Base-by-base conservation (phyloP, 1,284 basidiomycete species). In the Cronartium quercuum region DNA sequence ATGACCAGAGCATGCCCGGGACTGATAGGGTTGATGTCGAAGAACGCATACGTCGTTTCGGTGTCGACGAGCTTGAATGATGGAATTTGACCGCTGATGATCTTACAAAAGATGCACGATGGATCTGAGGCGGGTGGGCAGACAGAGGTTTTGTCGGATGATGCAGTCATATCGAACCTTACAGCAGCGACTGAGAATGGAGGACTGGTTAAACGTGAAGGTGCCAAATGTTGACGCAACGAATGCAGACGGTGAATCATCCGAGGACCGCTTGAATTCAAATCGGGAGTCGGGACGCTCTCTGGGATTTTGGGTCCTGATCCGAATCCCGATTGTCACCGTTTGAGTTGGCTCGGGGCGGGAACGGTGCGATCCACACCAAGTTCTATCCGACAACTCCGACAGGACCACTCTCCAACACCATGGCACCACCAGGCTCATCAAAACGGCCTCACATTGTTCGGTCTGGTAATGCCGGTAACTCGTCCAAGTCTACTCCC, bases 1-100 rank as follows among this genome's bases (percentile, higher is more conserved):
- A 97, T 91, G 73, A 97, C 85, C 41, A 96, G 86, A 6, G 90
- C 86, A 82, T 94, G 94, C 0, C 93, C 92, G 78, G 86, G 88
- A 21, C 93, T 87, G 51, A 96, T 84, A 35, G 94, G 94, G 1
- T 89, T 88, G 77, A 97, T 92, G 80, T 96, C 94, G 79, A 94
- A 87, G 83, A 94, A 94, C 0, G 92, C 87, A 77, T 85, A 88
- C 12, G 75, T 78, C 55, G n/a, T n/a, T 3, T 35, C 3, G 38
- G 15, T 81, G 69, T 84, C 83, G 76, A 80, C 77, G 51, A 84
- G 77, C 79, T 83, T 83, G 78, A 82, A 80, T 34, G 79, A 81
- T 7, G 82, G 82, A 70, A 83, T 83, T 9, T 77, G 47, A 34
- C 78, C 78, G 57, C 79, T 80, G 66, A 84, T 80, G 79, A 84